Percentiles rank a stretch among this genome's conserved stretches.
phyloP scores from a whole-genome alignment of 78 protist species.

The Dictyostelium purpureum region DNA sequence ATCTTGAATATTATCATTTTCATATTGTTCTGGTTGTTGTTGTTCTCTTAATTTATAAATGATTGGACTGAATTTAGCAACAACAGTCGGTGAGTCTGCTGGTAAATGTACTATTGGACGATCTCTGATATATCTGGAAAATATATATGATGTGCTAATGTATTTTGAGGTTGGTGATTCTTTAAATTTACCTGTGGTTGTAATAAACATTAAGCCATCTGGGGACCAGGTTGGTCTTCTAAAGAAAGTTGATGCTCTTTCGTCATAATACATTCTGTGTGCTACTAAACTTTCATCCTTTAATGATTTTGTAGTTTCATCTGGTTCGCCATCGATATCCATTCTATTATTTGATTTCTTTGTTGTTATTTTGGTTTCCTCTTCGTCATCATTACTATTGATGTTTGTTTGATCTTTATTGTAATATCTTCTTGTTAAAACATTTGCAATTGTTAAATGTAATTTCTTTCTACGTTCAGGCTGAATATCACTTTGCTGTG shows the following conservation, averaged over 20 bases:
- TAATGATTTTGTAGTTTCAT: background rate
- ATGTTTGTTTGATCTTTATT: background rate
- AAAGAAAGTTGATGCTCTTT: conserved; percentile 60
- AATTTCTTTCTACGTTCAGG: background rate
- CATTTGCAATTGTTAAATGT: conserved; percentile 18
- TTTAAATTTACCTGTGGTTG: conserved; percentile 71
- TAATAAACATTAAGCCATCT: conserved; percentile 68
- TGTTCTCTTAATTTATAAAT: background rate
- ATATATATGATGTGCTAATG: conserved; percentile 50
- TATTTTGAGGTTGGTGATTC: conserved; percentile 4
- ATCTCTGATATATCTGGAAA: conserved; percentile 45
- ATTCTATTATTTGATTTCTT: background rate
- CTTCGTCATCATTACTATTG: background rate
- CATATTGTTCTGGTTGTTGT: background rate
- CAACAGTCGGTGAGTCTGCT: conserved; percentile 39
- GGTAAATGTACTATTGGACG: conserved; percentile 56
- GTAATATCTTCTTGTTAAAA: conserved; percentile 25
- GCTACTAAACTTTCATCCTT: background rate
- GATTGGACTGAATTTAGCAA: conserved; percentile 51
- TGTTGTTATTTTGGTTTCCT: background rate
- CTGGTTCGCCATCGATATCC: background rate
- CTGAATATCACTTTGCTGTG: background rate
- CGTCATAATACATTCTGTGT: conserved; percentile 74
- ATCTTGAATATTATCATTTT: background rate
- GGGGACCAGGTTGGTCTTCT: conserved; percentile 80